Evolutionary conservation across 2,329 filamentous ascomycete genomes (phyloP), one percentile per base, ranked within the genome.

Genomic region (Fusarium tjaetaba): DNA sequence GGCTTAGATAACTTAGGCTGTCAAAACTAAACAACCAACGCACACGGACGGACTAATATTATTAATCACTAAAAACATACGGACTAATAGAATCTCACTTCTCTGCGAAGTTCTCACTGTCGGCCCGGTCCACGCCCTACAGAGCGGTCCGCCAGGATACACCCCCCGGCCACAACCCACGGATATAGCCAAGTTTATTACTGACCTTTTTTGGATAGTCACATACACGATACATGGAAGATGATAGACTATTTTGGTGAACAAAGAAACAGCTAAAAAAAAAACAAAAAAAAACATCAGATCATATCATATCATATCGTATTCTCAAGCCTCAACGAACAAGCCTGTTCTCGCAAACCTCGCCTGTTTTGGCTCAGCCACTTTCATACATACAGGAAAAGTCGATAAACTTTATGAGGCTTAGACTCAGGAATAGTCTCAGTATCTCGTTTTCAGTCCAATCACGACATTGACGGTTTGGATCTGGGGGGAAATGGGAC

Each of bases 301-400:
- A 41, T 56, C 48, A 56, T 20, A 61, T 61, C 46, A 55, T 20
- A 53, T 61, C 65, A 61, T n/a, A 62, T 49, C 48, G 49, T 61
- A 34, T 46, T 36, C 34, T 39, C 32, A n/a, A 53, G 24, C 11
- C 30, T 34, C 41, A 38, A 11, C 20, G 5, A 24, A 34, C 15
- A 34, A 15, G 38, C 38, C 24, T n/a, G n/a, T n/a, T n/a, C 24
- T 68, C 65, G 56, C 48, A 68, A 68, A 20, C 45, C 16, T 34
- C 15, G 8, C 48, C 48, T n/a, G 4, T 41, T 55, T 62, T 28
- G 24, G 46, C 34, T 58, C 42, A 28, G 26, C 48, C 48, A 36
- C n/a, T 34, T 36, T 43, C 36, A 43, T 34, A 42, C 36, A 36
- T 34, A 42, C n/a, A 28, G 34, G 22, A 34, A 13, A 32, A 56